Evolutionary conservation across 148 eudicot species (phyloP).

Genomic region (Silene latifolia): DNA sequence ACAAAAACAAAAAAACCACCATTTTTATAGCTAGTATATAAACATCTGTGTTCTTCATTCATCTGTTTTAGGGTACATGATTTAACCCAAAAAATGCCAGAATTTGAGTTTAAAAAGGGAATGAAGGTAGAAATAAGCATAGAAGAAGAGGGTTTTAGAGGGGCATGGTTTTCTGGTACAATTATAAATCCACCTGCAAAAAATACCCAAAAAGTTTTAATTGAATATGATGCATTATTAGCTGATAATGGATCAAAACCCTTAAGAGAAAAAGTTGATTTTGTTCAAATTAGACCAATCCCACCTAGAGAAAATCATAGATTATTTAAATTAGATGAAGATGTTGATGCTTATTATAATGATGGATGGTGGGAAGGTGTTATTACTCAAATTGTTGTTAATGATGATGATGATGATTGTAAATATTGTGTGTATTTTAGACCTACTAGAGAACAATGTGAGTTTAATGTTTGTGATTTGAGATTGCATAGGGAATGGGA

Average conservation of each 20-base stretch:
- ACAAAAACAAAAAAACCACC: background rate
- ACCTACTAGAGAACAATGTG: conserved; percentile 54
- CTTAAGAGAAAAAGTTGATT: conserved; percentile 51
- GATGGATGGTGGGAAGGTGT: conserved; percentile 99
- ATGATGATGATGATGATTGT: background rate
- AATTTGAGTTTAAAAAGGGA: conserved; percentile 43
- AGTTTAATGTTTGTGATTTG: conserved; percentile 36
- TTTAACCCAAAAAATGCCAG: conserved; percentile 21
- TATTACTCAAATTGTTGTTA: conserved; percentile 42
- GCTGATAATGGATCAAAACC: conserved; percentile 33
- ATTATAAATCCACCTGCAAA: conserved; percentile 41
- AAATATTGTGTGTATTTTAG: conserved; percentile 60
- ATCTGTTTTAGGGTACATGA: conserved; percentile 3
- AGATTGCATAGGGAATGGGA: conserved; percentile 85
- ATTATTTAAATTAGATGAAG: conserved; percentile 48
- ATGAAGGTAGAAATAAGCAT: conserved; percentile 65
- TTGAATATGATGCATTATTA: conserved; percentile 59
- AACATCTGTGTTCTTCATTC: background rate
- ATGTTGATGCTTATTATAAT: conserved; percentile 62
- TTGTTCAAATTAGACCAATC: conserved; percentile 66
- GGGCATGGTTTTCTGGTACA: conserved; percentile 70
- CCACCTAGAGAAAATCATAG: conserved; percentile 46
- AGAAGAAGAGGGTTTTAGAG: conserved; percentile 80
- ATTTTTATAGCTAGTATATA: background rate
- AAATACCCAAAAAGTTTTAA: conserved; percentile 27